phyloP scores from a whole-genome alignment of 139 green algal species.

The Pedinophyceae sp. region DNA sequence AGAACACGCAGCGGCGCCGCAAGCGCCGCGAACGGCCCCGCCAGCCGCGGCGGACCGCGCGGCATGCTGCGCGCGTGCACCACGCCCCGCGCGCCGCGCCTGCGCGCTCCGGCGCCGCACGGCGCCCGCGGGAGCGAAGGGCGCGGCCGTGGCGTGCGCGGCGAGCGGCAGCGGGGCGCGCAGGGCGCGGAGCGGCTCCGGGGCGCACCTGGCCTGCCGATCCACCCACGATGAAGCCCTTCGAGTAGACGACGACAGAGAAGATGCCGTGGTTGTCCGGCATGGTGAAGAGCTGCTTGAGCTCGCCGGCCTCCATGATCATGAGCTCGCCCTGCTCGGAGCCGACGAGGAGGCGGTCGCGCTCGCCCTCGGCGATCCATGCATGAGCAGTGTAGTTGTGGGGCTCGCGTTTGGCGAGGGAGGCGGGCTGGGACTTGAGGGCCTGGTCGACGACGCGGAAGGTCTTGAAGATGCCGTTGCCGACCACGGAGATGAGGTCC shows the following conservation, averaged over 20 bases:
- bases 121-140: no score
- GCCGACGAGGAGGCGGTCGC: constrained; percentile 14
- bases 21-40: no score
- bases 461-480: constrained; percentile 43
- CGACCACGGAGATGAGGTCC: constrained; percentile 34
- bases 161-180: no score
- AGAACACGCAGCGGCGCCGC: no score
- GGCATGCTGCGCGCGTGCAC: no score
- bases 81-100: no score
- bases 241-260: constrained; percentile 34
- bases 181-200: no score
- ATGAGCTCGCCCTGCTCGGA: constrained; percentile 61
- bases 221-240: constrained; percentile 13
- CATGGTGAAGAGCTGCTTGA: constrained; percentile 23
- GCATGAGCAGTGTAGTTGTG: constrained; percentile 36
- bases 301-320: constrained; percentile 46
- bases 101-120: background rate
- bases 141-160: no score
- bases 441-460: constrained; percentile 20
- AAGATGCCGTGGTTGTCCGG: constrained; percentile 27
- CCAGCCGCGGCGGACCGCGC: no score
- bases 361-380: constrained; percentile 33
- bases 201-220: background rate
- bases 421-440: constrained; percentile 27
- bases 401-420: constrained; percentile 35